Evolutionary conservation across 2,329 filamentous ascomycete genomes (phyloP).

Genomic region (Onygena corvina): DNA sequence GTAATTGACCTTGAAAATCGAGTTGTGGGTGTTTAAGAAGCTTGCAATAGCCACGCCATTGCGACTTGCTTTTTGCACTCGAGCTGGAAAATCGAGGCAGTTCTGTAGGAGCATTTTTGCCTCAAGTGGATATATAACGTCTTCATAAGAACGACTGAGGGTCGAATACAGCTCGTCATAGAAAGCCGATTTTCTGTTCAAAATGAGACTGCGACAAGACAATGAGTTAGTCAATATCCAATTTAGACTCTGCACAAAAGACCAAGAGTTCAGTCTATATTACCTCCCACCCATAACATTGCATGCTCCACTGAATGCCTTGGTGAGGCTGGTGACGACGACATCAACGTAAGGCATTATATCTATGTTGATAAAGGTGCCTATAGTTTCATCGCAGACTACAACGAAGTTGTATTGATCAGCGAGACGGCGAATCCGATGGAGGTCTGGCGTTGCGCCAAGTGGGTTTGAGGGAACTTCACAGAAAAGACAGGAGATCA

Average conservation of each 20-base stretch:
- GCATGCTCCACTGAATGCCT: constrained; percentile 47
- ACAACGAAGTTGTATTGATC: constrained; percentile 26
- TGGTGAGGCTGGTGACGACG: constrained; percentile 45
- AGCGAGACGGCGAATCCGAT: constrained; percentile 33
- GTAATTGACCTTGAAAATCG: constrained; percentile 19
- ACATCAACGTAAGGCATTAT: constrained; percentile 40
- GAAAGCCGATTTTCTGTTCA: constrained; percentile 14
- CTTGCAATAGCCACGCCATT: constrained; percentile 18
- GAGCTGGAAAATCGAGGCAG: constrained; percentile 17
- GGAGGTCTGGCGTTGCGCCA: constrained; percentile 33
- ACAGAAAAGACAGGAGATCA: constrained; percentile 33
- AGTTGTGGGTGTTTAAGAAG: constrained; percentile 15
- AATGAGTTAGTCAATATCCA: not conserved
- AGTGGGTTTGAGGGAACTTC: constrained; percentile 43
- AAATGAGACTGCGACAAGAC: constrained; percentile 12
- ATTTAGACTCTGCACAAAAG: constrained; percentile 15
- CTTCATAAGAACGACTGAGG: constrained; percentile 15
- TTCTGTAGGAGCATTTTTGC: constrained; percentile 18
- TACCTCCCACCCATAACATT: constrained; percentile 42
- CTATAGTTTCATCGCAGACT: constrained; percentile 31
- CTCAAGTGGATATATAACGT: constrained; percentile 19
- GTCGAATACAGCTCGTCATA: constrained; percentile 29
- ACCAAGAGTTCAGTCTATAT: constrained; percentile 16
- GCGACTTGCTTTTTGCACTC: constrained; percentile 17
- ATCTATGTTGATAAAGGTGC: constrained; percentile 32